Base-by-base conservation (phyloP, 2,329 filamentous ascomycete genomes). In the Sclerotinia minor region DNA sequence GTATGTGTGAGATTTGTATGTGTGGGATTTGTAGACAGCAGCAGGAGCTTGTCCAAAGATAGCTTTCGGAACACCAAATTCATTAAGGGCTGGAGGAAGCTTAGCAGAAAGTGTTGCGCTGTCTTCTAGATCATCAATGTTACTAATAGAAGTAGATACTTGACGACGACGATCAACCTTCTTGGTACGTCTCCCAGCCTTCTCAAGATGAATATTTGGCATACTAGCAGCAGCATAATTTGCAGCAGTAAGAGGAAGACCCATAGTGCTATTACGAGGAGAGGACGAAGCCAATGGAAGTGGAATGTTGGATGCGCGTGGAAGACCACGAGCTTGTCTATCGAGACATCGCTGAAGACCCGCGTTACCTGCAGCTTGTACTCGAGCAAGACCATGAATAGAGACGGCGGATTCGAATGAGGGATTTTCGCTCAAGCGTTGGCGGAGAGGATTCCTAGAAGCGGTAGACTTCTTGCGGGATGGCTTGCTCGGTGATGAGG, bases 191-290 rank as follows among this genome's bases (percentile, higher is more conserved):
- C 59, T n/a, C 21, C 15, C 35, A 38, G n/a, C 5, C 59, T 63
- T 50, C 17, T 50, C 45, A 21, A 38, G 1, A 11, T 38, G n/a
- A 15, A 15, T 2, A 8, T 26, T 63, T 21, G 65, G 57, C 65
- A 67, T 67, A 32, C 65, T 57, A 53, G 65, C 65, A 5, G 65
- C 65, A 21, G 38, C 57, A n/a, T 67, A 67, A 13, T 67, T 67
- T n/a, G 57, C 58, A 21, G 65, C 57, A 29, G 49, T 67, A 32
- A 67, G 44, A 8, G 65, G 57, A 44, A 67, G 35, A 13, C 50
- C 65, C 65, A 67, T 47, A 35, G 65, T 67, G 4, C 65, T 38
- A n/a, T 60, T 60, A 6, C 54, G 45, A 63, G 59, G 11, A 24
- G 53, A 15, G 38, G 15, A 26, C 6, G n/a, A 1, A 24, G 15